Base-by-base conservation (phyloP, 768 basidiomycete genomes). In the Trametes punicea region DNA sequence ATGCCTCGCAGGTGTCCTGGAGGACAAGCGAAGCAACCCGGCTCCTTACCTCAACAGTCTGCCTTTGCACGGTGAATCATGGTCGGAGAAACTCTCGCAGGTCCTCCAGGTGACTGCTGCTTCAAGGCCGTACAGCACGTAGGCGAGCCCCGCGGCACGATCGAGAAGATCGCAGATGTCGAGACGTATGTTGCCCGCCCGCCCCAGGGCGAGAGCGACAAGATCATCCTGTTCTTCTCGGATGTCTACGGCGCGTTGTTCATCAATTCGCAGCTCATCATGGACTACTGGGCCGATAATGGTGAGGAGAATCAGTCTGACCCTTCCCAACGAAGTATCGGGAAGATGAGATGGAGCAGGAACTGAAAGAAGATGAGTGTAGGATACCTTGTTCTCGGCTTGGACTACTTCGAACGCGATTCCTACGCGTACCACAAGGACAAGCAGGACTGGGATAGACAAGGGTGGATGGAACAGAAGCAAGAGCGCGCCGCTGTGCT, bases 361-460 rank as follows among this genome's bases (percentile, higher is more conserved):
- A 7, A 30, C 33, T 33, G 26, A 16, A 26, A 10, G 16, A 23
- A 26, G n/a, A 41, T 42, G 25, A 26, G 1, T 6, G 11, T 39
- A 85, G 84, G 84, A 1, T 85, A 78, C 63, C 69, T 73, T 41
- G 82, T 86, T 5, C 65, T 85, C 6, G 82, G 82, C 3, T 67
- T 79, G 39, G 85, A 86, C 57, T 86, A 83, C 66, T 84, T 87
- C 69, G 75, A 83, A 39, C 82, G 84, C 6, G 81, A 84, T 48
- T 71, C 78, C 8, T 60, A 85, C 0, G 61, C 76, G 18, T 51
- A 61, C 1, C 75, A 68, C 20, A 66, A 69, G 3, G 71, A 76
- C 33, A 67, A 72, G 7, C 65, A 47, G 29, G 42, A 25, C 9
- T 76, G 74, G 40, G 70, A 77, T 51, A 69, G 72, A 29, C 31